A percentile compares a stretch with the other conserved stretches of the same genome.
These are phyloP conservation scores for Eucalyptus polybractea DNA, from an alignment of 345 rosid genomes.

Conservation along the genomic window DNA sequence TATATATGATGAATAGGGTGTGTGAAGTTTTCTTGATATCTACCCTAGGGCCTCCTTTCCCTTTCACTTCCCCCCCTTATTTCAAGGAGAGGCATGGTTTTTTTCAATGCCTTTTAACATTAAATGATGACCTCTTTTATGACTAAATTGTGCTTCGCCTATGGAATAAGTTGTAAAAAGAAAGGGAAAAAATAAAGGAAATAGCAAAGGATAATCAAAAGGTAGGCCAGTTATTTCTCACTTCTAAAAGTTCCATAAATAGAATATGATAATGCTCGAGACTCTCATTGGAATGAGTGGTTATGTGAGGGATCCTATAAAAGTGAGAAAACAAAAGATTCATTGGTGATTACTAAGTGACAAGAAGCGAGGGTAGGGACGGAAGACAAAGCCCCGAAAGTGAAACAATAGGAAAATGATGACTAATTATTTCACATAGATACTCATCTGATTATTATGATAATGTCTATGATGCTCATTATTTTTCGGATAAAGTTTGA, in stretches of 20 bases:
- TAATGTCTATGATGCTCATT: constrained; percentile 31
- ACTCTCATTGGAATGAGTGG: constrained; percentile 5
- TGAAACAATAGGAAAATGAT: constrained; percentile 26
- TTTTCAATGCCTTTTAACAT: not conserved
- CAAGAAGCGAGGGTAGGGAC: not conserved
- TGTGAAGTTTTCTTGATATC: not conserved
- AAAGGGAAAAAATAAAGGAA: not conserved
- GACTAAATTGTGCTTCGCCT: not conserved
- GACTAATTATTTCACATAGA: constrained; percentile 46
- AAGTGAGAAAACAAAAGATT: constrained; percentile 15
- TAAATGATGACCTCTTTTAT: not conserved
- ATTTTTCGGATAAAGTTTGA: constrained; percentile 19
- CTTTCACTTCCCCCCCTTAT: not conserved
- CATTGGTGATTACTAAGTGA: constrained; percentile 16
- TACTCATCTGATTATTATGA: constrained; percentile 38
- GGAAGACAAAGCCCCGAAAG: constrained; percentile 6
- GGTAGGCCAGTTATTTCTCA: not conserved
- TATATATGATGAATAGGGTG: not conserved
- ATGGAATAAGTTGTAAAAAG: not conserved
- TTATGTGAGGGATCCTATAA: constrained; percentile 13
- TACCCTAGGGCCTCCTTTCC: not conserved
- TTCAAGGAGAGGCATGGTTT: not conserved
- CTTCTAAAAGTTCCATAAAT: not conserved
- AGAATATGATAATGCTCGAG: not conserved
- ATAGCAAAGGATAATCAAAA: not conserved